Percentiles rank a stretch among this genome's conserved stretches.
phyloP scores from a whole-genome alignment of 2,329 filamentous ascomycete species.

The Pyricularia grisea region DNA sequence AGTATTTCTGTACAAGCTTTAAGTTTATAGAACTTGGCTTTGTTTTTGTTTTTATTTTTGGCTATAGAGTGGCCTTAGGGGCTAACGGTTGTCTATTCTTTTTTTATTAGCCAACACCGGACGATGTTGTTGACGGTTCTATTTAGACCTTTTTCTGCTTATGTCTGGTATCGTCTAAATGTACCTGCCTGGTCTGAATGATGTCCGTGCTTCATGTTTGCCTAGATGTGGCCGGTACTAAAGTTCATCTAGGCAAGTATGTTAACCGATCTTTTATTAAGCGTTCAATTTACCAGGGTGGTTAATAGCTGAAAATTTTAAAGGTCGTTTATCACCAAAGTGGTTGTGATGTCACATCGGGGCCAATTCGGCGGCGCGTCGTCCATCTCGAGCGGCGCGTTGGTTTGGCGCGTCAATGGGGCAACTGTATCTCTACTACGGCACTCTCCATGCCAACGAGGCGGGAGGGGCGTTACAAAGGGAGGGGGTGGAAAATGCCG shows the following conservation, averaged over 20 bases:
- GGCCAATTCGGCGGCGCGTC: not conserved
- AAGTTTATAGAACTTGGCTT: not conserved
- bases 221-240: not conserved
- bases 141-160: not conserved
- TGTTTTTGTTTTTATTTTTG: not conserved
- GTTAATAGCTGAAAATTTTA: too few species aligned
- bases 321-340: not conserved
- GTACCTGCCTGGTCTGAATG: not conserved
- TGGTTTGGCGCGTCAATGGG: not conserved
- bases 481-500: not conserved
- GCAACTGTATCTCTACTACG: not conserved
- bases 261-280: too few species aligned
- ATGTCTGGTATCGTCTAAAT: not conserved
- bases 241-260: not conserved
- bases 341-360: not conserved
- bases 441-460: not conserved
- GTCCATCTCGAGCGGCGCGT: not conserved
- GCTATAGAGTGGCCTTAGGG: not conserved
- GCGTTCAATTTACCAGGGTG: too few species aligned
- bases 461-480: not conserved
- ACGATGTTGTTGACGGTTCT: not conserved
- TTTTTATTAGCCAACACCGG: not conserved
- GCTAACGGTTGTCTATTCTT: not conserved
- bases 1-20: not conserved
- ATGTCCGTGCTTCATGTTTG: not conserved